These are phyloP conservation scores for Alternaria panax DNA, from an alignment of 2,329 filamentous ascomycete species.

Conservation along the genomic window DNA sequence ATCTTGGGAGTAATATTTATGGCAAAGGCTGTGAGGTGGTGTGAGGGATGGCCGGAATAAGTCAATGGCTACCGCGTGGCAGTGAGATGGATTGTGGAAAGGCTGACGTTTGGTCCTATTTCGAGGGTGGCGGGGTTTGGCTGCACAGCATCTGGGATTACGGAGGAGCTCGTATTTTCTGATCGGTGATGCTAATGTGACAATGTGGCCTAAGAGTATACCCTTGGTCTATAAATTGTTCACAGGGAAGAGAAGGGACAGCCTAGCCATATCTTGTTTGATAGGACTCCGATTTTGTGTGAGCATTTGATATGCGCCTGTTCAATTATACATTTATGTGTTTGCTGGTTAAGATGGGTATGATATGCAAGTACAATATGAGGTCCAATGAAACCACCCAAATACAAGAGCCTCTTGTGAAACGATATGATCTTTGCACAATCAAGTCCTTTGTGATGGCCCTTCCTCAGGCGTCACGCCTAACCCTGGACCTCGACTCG, in stretches of 20 bases:
- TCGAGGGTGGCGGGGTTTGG: neutral
- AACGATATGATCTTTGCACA: neutral
- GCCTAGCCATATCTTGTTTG: neutral
- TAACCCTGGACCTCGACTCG: constrained; percentile 14
- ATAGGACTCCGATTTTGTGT: neutral
- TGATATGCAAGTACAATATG: neutral
- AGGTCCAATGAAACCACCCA: neutral
- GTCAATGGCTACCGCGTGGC: neutral
- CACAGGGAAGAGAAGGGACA: neutral
- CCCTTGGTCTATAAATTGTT: neutral
- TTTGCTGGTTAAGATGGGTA: neutral
- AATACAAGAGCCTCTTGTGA: neutral
- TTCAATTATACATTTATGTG: neutral
- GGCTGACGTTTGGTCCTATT: neutral
- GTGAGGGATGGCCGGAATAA: neutral
- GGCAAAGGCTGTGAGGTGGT: neutral
- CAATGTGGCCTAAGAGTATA: neutral
- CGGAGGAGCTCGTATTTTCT: neutral
- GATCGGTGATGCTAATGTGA: neutral
- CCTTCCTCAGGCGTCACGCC: constrained; percentile 18
- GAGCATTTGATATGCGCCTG: neutral
- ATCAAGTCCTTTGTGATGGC: neutral
- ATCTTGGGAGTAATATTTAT: neutral
- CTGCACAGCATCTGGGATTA: neutral
- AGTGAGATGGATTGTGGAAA: neutral